These are phyloP conservation scores for Phaeolepiota aurea DNA, from an alignment of 768 basidiomycete species.

Conservation along the genomic window DNA sequence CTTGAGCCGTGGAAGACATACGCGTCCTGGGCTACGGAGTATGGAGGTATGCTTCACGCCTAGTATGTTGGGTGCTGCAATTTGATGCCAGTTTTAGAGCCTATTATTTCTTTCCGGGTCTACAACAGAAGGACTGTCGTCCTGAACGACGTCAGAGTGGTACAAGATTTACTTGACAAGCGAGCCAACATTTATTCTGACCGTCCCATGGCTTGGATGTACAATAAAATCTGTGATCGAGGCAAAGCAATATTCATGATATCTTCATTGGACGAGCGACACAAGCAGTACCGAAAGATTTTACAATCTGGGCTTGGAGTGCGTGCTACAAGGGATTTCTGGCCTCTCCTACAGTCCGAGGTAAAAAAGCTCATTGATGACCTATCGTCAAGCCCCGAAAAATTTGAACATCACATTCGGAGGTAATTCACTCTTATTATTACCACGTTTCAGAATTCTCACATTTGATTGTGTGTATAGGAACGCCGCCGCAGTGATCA, in stretches of 20 bases:
- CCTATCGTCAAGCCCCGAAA: constrained; percentile 19
- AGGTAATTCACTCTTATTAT: too few species aligned
- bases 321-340: constrained; percentile 24
- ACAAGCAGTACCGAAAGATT: constrained; percentile 32
- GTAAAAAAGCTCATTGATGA: constrained; percentile 22
- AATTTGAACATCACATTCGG: constrained; percentile 26
- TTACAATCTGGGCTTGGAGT: constrained; percentile 27
- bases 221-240: constrained; percentile 31
- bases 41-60: constrained; percentile 13
- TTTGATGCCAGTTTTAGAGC: constrained; percentile 18
- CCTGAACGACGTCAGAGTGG: constrained; percentile 35
- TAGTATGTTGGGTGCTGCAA: too few species aligned
- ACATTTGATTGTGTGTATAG: constrained; percentile 17
- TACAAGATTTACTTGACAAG: constrained; percentile 40
- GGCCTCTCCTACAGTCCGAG: constrained; percentile 27
- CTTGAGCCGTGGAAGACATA: constrained; percentile 20
- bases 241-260: constrained; percentile 35
- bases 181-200: constrained; percentile 49
- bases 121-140: constrained; percentile 39
- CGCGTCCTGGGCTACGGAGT: constrained; percentile 13
- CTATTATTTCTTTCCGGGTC: constrained; percentile 39
- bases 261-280: constrained; percentile 25
- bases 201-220: constrained; percentile 39
- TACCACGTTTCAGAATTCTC: too few species aligned
- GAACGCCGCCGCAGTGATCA: constrained; percentile 28